These are phyloP conservation scores for Apiospora rasikravindrae DNA, from an alignment of 2,329 filamentous ascomycete species.

Conservation along the genomic window DNA sequence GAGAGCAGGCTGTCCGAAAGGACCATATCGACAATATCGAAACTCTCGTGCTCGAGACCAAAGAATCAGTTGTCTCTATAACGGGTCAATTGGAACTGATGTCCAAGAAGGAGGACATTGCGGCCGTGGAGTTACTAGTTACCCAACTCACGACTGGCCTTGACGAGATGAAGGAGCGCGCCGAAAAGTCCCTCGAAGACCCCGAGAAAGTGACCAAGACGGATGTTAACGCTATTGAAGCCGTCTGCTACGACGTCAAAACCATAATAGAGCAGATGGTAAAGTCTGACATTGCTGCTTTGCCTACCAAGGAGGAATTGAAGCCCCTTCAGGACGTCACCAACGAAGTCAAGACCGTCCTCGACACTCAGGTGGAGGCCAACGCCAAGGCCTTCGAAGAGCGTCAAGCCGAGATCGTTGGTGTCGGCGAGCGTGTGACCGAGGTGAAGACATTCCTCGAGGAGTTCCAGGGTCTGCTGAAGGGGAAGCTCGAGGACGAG, in stretches of 20 bases:
- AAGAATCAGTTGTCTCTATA: constrained; percentile 72
- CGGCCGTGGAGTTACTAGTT: constrained; percentile 76
- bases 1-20: constrained; percentile 71
- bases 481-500: constrained; percentile 77
- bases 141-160: constrained; percentile 77
- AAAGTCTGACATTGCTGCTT: constrained; percentile 69
- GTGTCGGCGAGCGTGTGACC: constrained; percentile 76
- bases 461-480: constrained; percentile 78
- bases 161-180: constrained; percentile 72
- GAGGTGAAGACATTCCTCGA: constrained; percentile 80
- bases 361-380: constrained; percentile 71
- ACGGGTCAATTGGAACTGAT: constrained; percentile 70
- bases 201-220: constrained; percentile 76
- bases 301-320: constrained; percentile 71
- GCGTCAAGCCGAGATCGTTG: constrained; percentile 81
- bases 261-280: constrained; percentile 74
- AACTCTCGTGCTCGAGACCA: constrained; percentile 76
- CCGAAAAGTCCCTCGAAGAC: constrained; percentile 59
- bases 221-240: constrained; percentile 80
- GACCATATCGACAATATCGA: constrained; percentile 74
- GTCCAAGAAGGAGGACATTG: constrained; percentile 79
- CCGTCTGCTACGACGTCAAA: constrained; percentile 86
- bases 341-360: constrained; percentile 72
- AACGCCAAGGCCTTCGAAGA: constrained; percentile 83
- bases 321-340: constrained; percentile 72